These are phyloP conservation scores for Albizia julibrissin DNA, from an alignment of 306 rosid species.

Conservation along the genomic window DNA sequence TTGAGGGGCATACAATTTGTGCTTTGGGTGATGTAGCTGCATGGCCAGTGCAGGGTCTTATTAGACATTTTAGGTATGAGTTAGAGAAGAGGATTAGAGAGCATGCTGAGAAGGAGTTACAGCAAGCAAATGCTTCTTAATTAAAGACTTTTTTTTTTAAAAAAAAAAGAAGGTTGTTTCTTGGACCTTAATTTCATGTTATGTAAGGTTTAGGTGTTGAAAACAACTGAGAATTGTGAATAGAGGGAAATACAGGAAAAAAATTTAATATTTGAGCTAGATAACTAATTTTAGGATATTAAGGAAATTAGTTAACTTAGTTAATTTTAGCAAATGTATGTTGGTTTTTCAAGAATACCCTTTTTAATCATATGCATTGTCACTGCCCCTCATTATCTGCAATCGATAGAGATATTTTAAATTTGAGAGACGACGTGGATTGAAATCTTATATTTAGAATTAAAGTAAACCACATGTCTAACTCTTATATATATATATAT, in stretches of 20 bases:
- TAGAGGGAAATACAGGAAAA: neutral
- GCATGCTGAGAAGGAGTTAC: slow-evolving; percentile 62
- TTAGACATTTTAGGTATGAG: slow-evolving; percentile 73
- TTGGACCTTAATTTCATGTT: slow-evolving; percentile 42
- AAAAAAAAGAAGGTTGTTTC: slow-evolving; percentile 34
- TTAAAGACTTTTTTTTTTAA: neutral
- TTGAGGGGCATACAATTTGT: slow-evolving; percentile 77
- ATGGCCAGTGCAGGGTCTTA: slow-evolving; percentile 84
- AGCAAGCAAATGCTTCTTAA: slow-evolving; percentile 56
- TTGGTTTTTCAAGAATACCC: too few relatives aligned
- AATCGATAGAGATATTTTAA: too few relatives aligned
- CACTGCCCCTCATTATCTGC: too few relatives aligned
- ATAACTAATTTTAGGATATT: too few relatives aligned
- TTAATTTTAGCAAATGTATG: too few relatives aligned
- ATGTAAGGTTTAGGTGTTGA: neutral
- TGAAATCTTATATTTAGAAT: too few relatives aligned
- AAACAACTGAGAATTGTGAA: neutral
- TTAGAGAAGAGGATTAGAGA: slow-evolving; percentile 71
- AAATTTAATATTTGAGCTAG: too few relatives aligned
- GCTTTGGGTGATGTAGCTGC: slow-evolving; percentile 90
- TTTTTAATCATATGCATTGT: too few relatives aligned
- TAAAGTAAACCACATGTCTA: too few relatives aligned
- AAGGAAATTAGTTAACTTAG: too few relatives aligned
- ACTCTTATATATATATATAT: too few relatives aligned
- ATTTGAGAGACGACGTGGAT: too few relatives aligned